Evolutionary conservation across 208 protist genomes (phyloP), one percentile per base, ranked within the genome.

Genomic region (Perkinsela sp.): DNA sequence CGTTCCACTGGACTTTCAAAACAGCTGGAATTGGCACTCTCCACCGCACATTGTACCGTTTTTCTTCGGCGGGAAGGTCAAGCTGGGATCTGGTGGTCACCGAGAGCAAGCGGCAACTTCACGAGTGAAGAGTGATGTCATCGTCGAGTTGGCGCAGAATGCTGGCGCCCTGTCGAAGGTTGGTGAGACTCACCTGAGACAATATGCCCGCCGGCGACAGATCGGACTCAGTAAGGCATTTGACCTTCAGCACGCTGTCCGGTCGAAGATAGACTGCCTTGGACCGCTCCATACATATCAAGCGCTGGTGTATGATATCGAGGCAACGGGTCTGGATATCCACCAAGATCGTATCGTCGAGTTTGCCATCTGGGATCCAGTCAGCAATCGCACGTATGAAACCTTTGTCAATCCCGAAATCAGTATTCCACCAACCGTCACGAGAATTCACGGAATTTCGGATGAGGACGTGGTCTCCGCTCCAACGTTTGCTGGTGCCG

Each of bases 291-390:
- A 31, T 13, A 28, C 28, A n/a, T 67, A 32, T 28, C 48, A 84
- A 65, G 6, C 88, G 6, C 78, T 92, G 1, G 66, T 89, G 28
- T 88, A 88, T 68, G 86, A 92, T 68, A 70, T 92, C 28, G 86
- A 92, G 75, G 87, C 82, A 31, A 92, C 86, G 0, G 86, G 86
- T 30, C 77, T 92, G 29, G 88, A 88, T 70, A 71, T 78, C 0
- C 66, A 74, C 30, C 86, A 81, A 22, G 86, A 92, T 48, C 77
- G 74, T 22, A 84, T 92, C 15, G 78, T 92, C 48, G 86, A 92
- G 65, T 72, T 92, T 57, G 84, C 80, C 29, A 68, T 88, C 30
- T 92, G 77, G 68, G 86, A 92, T 71, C 86, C 86, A 0, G 74
- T 90, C 22, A 80, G 85, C 71, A 78, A 84, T 66, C 79, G 66